Base-by-base conservation (phyloP, 306 rosid species). In the Lathyrus aphaca region DNA sequence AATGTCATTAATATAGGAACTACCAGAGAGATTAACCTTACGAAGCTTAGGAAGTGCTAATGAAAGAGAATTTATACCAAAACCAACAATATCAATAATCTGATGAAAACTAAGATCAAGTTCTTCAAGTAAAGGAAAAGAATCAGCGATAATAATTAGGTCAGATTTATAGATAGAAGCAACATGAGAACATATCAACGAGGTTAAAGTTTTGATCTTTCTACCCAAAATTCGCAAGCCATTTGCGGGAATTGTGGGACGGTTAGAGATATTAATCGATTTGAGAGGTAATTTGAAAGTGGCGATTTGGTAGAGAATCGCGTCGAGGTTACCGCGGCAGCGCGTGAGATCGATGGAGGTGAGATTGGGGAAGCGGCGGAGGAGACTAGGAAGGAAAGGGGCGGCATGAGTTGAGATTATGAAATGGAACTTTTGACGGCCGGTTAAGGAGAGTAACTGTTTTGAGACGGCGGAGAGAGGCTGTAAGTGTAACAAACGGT, bases 91-190 rank as follows among this genome's bases (percentile, higher is more conserved):
- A 15, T 46, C 53, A 46, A 46, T 46, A 46, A 5, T 6, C 7
- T n/a, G 18, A n/a, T 16, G 18, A 15, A 14, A 15, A 23, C 60
- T 25, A 11, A 54, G 37, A 39, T 88, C 89, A 14, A 91, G 87
- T 57, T 86, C 85, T 67, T 86, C 74, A 6, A 88, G 90, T 5
- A 44, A 19, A 4, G 92, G 86, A 64, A 91, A 84, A 10, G 51
- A 76, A 0, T 77, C 25, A 1, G 79, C 82, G 0, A 90, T 84
- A 43, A 62, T 30, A 21, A 37, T 1, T 27, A 88, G 65, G 71
- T 84, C 82, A 0, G 13, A 5, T 48, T 75, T 73, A 4, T 3
- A 46, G 10, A 87, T 71, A 13, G 14, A 60, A 1, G 10, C 35
- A 49, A 75, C 58, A 51, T 29, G 8, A 15, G 88, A 84, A 43